Evolutionary conservation across 495 filamentous ascomycete genomes (phyloP), one percentile per base, ranked within the genome.

Genomic region (Penicillium chermesinum): DNA sequence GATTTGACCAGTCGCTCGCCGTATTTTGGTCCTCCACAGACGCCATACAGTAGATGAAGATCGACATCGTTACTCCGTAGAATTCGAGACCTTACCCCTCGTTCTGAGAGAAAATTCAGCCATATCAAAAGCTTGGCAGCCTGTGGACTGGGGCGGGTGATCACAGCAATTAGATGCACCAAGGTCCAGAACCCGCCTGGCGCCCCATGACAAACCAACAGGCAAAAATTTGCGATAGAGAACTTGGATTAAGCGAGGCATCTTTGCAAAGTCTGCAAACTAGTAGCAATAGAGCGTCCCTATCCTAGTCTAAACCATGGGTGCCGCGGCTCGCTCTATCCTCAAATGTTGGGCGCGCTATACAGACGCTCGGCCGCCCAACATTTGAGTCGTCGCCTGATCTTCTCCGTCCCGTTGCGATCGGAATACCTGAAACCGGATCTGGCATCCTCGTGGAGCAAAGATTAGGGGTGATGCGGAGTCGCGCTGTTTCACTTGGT

Each of bases 81-180:
- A n/a, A n/a, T n/a, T n/a, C n/a, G n/a, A n/a, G n/a, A n/a, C n/a
- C n/a, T n/a, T n/a, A n/a, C n/a, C n/a, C n/a, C n/a, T n/a, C n/a
- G n/a, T n/a, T n/a, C n/a, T 16, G 42, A 42, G 30, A 20, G 14
- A n/a, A n/a, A n/a, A n/a, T n/a, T n/a, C n/a, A n/a, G n/a, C n/a
- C n/a, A n/a, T n/a, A n/a, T n/a, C 16, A 32, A 22, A 58, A 54
- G 50, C 54, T 58, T 58, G 54, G 50, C 54, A 46, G 7, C 12
- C 17, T 6, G 30, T 13, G 13, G 21, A 16, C 22, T 17, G 9
- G 17, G 20, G 14, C 18, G 17, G 25, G 12, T n/a, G 41, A 43
- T 43, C 32, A 30, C 25, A 40, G 32, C 25, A 49, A 49, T 54
- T 9, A 38, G 13, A n/a, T 35, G 51, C 40, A 16, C 44, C 45